Base-by-base conservation (phyloP, 2,329 filamentous ascomycete genomes). In the Ceratocystis smalleyi region DNA sequence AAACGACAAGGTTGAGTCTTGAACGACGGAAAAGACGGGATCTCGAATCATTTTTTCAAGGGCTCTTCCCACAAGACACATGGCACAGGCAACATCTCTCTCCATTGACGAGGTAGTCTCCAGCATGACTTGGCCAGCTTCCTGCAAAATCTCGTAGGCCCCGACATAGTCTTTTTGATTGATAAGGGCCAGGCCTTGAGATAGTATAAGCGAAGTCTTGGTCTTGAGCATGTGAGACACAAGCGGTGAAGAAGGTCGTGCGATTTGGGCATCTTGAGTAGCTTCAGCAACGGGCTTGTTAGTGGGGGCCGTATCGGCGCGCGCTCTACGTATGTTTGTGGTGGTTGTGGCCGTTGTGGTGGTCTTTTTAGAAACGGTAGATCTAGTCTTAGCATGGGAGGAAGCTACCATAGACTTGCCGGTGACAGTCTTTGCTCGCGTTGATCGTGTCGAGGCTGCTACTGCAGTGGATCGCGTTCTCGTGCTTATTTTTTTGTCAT, bases 1-100 rank as follows among this genome's bases (percentile, higher is more conserved):
- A 66, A 92, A 87, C 0, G 91, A 95, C 30, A 96, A 85, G 0
- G 91, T 96, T 0, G 94, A 96, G 70, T 99, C 94, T 57, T 92
- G 89, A 17, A 97, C 81, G 8, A 92, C 88, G 19, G 89, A 95
- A 73, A 92, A 95, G 2, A 94, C 87, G 2, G 91, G 86, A 73
- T 96, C 89, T 3, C 82, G 81, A 12, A 85, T 81, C 77, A 96
- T 88, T 70, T 86, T 81, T 59, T 86, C 83, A 69, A 87, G 78
- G 67, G 85, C 87, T 72, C 87, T 81, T 17, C 83, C 79, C 66
- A 90, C 77, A 54, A 88, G 80, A 57, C 86, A 83, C 63, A 83
- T 83, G 22, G 87, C 88, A 65, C 82, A 83, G 10, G 83, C 79
- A 64, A 89, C 78, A 47, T 84, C 62, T 81, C 65, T 83, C 77